Base-by-base conservation (phyloP, 805 yeast species). In the Lachancea thermotolerans region DNA sequence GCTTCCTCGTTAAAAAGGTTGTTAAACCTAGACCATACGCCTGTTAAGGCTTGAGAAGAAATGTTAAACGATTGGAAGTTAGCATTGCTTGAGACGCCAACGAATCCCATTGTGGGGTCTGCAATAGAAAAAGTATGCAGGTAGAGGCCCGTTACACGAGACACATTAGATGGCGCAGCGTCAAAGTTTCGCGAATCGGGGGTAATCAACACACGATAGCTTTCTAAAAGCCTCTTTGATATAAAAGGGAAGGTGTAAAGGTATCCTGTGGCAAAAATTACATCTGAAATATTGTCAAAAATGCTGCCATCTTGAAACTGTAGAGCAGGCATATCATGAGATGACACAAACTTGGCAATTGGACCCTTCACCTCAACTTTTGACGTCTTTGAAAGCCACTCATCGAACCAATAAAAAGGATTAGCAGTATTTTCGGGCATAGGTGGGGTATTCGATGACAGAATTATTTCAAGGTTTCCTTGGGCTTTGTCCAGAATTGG, bases 401-500 rank as follows among this genome's bases (percentile, higher is more conserved):
- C 66, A n/a, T 57, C 65, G 17, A 71, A 64, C 71, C 73, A 70
- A 39, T 46, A 62, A 33, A 52, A 52, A 53, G 48, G 58, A 49
- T 42, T 64, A 53, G 83, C 91, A 3, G 64, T 62, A 28, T 74
- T 81, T 9, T 51, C 53, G 1, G 52, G 53, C 40, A 37, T 39
- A 5, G 53, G 52, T 2, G 49, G 46, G 85, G 90, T 82, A 52
- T 79, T 82, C 39, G 95, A 69, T 36, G 85, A 77, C 51, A 86
- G 66, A 50, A 82, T 81, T 48, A 84, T 71, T 38, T 53, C 53
- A 14, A 49, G 32, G 9, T 33, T 29, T 16, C 32, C 47, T 50
- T 44, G 62, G 6, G 39, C 25, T 30, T 8, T 9, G 41, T 43
- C 57, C 49, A 46, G 53, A 41, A 47, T 53, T 42, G 64, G 64